Conservation (phyloP, 805 yeast genomes). For the Lipomyces yamanashiensis region DNA sequence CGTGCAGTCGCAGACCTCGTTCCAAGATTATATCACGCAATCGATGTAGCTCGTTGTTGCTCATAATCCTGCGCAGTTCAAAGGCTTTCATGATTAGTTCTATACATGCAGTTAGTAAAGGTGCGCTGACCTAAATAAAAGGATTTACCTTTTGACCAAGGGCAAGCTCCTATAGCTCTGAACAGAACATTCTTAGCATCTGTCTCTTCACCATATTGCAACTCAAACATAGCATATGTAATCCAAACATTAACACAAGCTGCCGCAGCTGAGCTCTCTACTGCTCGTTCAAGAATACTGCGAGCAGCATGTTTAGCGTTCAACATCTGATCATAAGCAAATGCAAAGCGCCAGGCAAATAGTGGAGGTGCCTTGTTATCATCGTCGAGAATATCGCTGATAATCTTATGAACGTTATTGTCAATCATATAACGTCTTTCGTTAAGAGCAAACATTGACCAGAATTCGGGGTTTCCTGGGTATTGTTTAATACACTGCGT, state of each 20-base stretch:
- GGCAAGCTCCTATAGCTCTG: conserved; percentile 29
- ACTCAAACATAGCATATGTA: conserved; percentile 20
- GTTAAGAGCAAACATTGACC: conserved; percentile 16
- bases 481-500: conserved; percentile 12
- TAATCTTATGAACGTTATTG: conserved; percentile 18
- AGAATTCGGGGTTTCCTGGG: conserved; percentile 19
- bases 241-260: conserved; percentile 19
- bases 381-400: conserved; percentile 11
- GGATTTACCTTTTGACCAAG: conserved; percentile 29
- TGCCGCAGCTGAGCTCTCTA: conserved; percentile 4
- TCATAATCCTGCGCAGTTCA: conserved; percentile 3
- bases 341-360: conserved; percentile 21
- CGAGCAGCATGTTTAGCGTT: conserved; percentile 18
- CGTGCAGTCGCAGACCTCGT: conserved; percentile 25
- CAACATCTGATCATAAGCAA: conserved; percentile 10
- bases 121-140: no score
- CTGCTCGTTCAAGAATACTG: conserved; percentile 20
- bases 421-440: conserved; percentile 22
- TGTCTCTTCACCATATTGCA: neutral
- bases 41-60: conserved; percentile 15
- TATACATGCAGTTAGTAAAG: conserved; percentile 3
- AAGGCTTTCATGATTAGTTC: conserved; percentile 20
- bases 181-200: conserved; percentile 19
- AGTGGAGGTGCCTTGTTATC: conserved; percentile 4
- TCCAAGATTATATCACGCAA: conserved; percentile 23